Base-by-base conservation (phyloP, 2,329 filamentous ascomycete genomes). In the Ophioceras dolichostomum region DNA sequence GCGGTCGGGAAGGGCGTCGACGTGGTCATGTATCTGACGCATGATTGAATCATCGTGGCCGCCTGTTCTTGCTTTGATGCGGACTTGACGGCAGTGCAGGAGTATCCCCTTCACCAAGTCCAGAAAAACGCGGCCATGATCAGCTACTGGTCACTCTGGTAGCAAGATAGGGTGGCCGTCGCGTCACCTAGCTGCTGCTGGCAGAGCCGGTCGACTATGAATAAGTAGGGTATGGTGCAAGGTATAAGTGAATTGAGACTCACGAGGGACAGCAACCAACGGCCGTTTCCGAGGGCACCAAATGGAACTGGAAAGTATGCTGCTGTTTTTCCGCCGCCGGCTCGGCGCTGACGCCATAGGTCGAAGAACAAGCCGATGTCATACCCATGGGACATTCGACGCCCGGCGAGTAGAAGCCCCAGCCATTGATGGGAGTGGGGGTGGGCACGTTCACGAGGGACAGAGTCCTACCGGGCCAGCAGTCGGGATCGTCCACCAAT, bases 371-470 rank as follows among this genome's bases (percentile, higher is more conserved):
- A 2, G 54, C 49, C 5, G 54, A 45, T 12, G 39, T 45, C 41
- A 58, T 54, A 8, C 55, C 56, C 4, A 36, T 34, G 1, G 57
- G 57, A 37, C 56, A 59, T 2, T 41, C 39, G 9, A 56, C 24
- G 1, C 55, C 57, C 0, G 57, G 57, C 4, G 55, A 59, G 38
- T 59, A 59, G 38, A 56, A 57, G 6, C 57, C 56, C 52, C 55
- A 53, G 18, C 54, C 55, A 8, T 39, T 34, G 12, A 58, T 38
- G 4, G 50, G 43, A 3, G 39, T 39, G 1, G 26, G 21, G 2
- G 49, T 46, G 8, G 22, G 22, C 22, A 26, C 8, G 22, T 26
- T 26, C 2, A 41, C 35, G 2, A 34, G 34, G 4, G 42, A 41
- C 4, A 40, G 29, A 0, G 39, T 39, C 3, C 39, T 48, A n/a